A percentile compares a stretch with the other conserved stretches of the same genome.
Evolutionary conservation across 2,329 filamentous ascomycete genomes (phyloP).

Genomic region (Paraconiothyrium brasiliense): DNA sequence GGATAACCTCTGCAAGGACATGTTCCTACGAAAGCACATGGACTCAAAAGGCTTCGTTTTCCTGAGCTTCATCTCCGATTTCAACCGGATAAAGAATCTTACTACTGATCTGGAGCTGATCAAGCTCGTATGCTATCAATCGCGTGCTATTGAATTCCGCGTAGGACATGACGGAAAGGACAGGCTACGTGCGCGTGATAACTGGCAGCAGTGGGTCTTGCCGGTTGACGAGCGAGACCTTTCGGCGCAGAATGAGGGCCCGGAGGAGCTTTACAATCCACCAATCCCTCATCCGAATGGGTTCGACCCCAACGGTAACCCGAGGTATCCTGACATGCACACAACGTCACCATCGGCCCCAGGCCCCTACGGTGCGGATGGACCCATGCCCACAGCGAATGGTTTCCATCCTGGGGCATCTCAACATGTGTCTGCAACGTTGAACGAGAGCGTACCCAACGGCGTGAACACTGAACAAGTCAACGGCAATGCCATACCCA

Average conservation of each 20-base stretch:
- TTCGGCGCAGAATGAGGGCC: slow-evolving; percentile 77
- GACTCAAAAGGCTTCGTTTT: slow-evolving; percentile 93
- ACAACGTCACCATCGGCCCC: slow-evolving; percentile 30
- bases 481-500: slow-evolving; percentile 32
- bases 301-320: slow-evolving; percentile 43
- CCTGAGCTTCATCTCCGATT: slow-evolving; percentile 80
- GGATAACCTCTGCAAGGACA: slow-evolving; percentile 93
- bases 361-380: slow-evolving; percentile 32
- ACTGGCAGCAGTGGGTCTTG: slow-evolving; percentile 84
- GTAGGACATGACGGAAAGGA: slow-evolving; percentile 80
- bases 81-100: slow-evolving; percentile 82
- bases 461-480: slow-evolving; percentile 31
- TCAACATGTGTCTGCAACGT: slow-evolving; percentile 24
- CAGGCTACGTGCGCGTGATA: slow-evolving; percentile 76
- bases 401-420: slow-evolving; percentile 34
- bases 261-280: slow-evolving; percentile 56
- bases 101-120: slow-evolving; percentile 78
- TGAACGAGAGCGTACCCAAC: slow-evolving; percentile 31
- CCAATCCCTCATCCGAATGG: slow-evolving; percentile 49
- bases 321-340: slow-evolving; percentile 41
- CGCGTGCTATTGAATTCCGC: slow-evolving; percentile 76
- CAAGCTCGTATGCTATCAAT: slow-evolving; percentile 77
- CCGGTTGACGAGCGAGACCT: slow-evolving; percentile 75
- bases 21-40: slow-evolving; percentile 89
- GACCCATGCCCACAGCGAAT: slow-evolving; percentile 38